phyloP scores from a whole-genome alignment of 225 moss, liverwort and hornwort genomes.

The Neckera pumila region DNA sequence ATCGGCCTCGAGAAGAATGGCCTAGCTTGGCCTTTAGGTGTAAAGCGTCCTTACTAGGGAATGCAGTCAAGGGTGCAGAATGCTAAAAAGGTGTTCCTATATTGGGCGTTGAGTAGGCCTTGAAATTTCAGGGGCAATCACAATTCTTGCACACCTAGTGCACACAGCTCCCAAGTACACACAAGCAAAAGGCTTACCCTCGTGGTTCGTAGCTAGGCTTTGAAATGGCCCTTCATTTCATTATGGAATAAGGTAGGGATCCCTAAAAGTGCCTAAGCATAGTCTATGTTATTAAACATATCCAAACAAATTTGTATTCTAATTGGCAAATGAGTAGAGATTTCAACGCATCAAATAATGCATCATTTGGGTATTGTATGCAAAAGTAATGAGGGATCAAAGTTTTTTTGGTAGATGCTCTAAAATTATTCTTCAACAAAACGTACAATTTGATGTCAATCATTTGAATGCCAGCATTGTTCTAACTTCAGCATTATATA shows the following conservation, averaged over 20 bases:
- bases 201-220: neutral
- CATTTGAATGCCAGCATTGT: neutral
- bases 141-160: accelerated
- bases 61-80: too few relatives aligned
- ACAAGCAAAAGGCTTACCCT: neutral
- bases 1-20: too few relatives aligned
- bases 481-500: neutral
- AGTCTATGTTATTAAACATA: neutral
- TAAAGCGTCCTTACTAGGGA: too few relatives aligned
- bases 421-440: neutral
- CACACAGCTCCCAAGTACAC: neutral
- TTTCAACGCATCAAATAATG: neutral
- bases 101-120: neutral
- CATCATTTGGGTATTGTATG: neutral
- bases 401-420: neutral
- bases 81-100: too few relatives aligned
- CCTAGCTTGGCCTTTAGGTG: too few relatives aligned
- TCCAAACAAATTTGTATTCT: neutral
- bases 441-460: too few relatives aligned
- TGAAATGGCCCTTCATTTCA: neutral
- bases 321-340: neutral
- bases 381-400: neutral
- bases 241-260: neutral
- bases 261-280: accelerated
- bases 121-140: neutral